phyloP scores from a whole-genome alignment of 441 rosid species.

The Francoa sonchifolia region DNA sequence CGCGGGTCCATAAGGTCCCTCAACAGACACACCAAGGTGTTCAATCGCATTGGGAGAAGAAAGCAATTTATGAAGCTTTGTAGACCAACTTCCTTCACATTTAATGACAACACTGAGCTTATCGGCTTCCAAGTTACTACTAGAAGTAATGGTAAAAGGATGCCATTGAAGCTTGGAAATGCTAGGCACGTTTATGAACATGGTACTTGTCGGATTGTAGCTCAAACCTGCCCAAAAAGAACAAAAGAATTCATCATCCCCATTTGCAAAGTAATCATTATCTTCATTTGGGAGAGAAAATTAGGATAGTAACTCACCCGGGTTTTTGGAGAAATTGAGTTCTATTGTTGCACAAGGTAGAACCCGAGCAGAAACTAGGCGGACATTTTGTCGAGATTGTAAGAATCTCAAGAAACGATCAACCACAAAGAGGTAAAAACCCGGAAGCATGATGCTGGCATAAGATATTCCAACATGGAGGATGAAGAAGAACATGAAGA shows the following conservation, averaged over 20 bases:
- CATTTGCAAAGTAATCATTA: no score
- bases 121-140: slow-evolving; percentile 34
- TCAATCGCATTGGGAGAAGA: slow-evolving; percentile 28
- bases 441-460: slow-evolving; percentile 38
- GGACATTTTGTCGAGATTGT: slow-evolving; percentile 38
- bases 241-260: no score
- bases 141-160: slow-evolving; percentile 43
- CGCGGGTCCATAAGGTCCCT: slow-evolving; percentile 51
- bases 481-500: slow-evolving; percentile 46
- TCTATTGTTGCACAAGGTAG: slow-evolving; percentile 35
- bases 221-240: slow-evolving; percentile 19
- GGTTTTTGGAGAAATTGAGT: slow-evolving; percentile 38
- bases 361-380: slow-evolving; percentile 40
- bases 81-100: slow-evolving; percentile 43
- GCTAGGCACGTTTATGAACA: slow-evolving; percentile 38
- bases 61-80: slow-evolving; percentile 27
- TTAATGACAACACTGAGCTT: slow-evolving; percentile 34
- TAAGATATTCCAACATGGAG: slow-evolving; percentile 45
- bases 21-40: slow-evolving; percentile 29
- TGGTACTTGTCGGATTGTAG: slow-evolving; percentile 32
- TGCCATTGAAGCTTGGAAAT: slow-evolving; percentile 52
- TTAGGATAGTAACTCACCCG: no score
- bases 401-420: slow-evolving; percentile 55
- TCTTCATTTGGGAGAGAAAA: no score
- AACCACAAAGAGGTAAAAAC: slow-evolving; percentile 54